Percentiles rank a stretch among this genome's conserved stretches.
phyloP scores from a whole-genome alignment of 2,329 filamentous ascomycete genomes.

The Trichoderma cornu-damae region DNA sequence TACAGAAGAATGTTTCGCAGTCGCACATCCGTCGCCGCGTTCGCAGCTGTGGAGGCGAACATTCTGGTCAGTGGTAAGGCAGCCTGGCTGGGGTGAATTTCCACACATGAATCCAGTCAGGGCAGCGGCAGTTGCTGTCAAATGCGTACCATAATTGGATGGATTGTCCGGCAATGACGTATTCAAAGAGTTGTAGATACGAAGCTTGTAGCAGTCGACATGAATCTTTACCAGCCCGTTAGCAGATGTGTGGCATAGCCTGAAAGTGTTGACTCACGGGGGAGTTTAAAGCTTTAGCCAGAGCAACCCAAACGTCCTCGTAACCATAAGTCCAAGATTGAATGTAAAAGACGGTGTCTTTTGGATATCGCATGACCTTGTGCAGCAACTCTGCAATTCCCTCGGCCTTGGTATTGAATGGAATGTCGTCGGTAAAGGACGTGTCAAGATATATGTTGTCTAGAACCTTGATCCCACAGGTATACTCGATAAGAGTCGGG shows the following conservation, averaged over 20 bases:
- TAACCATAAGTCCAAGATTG: conserved; percentile 87
- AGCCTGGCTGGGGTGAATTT: conserved; percentile 65
- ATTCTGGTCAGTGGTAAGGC: conserved; percentile 58
- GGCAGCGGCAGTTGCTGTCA: conserved; percentile 56
- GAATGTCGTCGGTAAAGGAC: conserved; percentile 54
- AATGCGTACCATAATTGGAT: conserved; percentile 38
- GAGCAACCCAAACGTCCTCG: conserved; percentile 83
- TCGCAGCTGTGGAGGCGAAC: conserved; percentile 83
- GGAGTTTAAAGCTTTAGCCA: conserved; percentile 65
- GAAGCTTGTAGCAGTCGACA: conserved; percentile 73
- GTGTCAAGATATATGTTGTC: conserved; percentile 89
- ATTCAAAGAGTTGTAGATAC: conserved; percentile 63
- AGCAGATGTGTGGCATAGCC: conserved; percentile 9
- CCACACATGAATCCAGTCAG: conserved; percentile 71
- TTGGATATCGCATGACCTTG: conserved; percentile 63
- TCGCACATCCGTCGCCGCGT: conserved; percentile 57
- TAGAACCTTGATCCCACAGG: conserved; percentile 58
- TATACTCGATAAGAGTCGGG: conserved; percentile 70
- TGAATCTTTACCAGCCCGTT: conserved; percentile 54
- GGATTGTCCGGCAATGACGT: conserved; percentile 38
- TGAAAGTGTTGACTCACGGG: conserved; percentile 39
- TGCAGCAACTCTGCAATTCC: conserved; percentile 68
- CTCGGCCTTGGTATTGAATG: conserved; percentile 61
- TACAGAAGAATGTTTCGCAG: conserved; percentile 45
- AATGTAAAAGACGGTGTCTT: conserved; percentile 74